A percentile compares a stretch with the other conserved stretches of the same genome.
Evolutionary conservation across 768 basidiomycete species (phyloP).

Genomic region (Lepiota venenata): DNA sequence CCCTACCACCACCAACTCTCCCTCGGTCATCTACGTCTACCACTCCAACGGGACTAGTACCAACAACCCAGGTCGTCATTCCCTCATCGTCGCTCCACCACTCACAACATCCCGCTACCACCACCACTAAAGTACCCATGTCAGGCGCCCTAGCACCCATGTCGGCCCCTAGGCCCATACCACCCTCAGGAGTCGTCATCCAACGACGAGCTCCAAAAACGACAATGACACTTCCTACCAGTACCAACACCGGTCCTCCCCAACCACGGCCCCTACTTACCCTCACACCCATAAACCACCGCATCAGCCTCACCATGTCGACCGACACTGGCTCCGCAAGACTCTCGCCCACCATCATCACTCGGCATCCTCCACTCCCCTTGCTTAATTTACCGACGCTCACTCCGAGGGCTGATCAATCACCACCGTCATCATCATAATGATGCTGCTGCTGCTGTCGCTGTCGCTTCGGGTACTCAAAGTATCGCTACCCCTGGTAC

Average conservation of each 20-base stretch:
- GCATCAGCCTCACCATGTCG: constrained; percentile 22
- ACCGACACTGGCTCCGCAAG: constrained; percentile 17
- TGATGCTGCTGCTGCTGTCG: constrained; percentile 12
- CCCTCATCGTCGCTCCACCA: background rate
- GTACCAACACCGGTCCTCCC: too few relatives aligned
- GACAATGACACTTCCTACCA: background rate
- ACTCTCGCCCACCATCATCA: constrained; percentile 27
- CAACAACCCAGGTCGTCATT: too few relatives aligned
- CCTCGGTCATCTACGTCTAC: background rate
- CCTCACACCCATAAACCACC: constrained; percentile 20
- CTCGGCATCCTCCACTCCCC: constrained; percentile 30
- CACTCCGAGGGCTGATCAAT: constrained; percentile 1
- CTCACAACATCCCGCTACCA: background rate
- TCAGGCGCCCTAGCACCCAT: constrained; percentile 1
- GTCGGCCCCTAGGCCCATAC: background rate
- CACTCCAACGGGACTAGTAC: background rate
- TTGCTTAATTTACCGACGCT: constrained; percentile 49
- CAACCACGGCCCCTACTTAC: constrained; percentile 14
- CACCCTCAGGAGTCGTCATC: background rate
- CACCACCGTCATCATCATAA: constrained; percentile 8
- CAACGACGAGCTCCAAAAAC: background rate
- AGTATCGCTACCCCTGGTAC: constrained; percentile 11
- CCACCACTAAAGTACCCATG: background rate
- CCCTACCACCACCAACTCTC: background rate
- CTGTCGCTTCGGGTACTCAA: too few relatives aligned